phyloP scores from a whole-genome alignment of 257 asterid species.

The Eucommia ulmoides region DNA sequence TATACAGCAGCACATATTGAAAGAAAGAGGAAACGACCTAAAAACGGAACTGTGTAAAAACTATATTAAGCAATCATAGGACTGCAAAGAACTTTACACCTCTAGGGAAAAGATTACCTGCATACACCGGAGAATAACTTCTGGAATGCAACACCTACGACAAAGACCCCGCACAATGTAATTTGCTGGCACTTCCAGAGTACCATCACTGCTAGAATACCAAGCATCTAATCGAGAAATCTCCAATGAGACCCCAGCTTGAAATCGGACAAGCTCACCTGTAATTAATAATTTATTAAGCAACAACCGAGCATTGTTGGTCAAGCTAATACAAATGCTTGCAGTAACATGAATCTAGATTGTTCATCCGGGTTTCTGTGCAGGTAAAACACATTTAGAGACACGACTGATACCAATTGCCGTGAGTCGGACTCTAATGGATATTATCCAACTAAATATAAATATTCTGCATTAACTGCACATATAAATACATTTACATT shows the following conservation, averaged over 20 bases:
- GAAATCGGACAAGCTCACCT: constrained; percentile 92
- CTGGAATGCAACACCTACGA: constrained; percentile 95
- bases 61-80: neutral
- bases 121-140: constrained; percentile 83
- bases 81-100: neutral
- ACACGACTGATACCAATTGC: neutral
- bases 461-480: neutral
- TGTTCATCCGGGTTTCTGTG: neutral
- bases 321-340: neutral
- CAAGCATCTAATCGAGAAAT: constrained; percentile 88
- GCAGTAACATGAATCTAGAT: neutral
- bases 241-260: constrained; percentile 88
- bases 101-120: constrained; percentile 36
- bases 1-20: too few species aligned
- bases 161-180: constrained; percentile 86
- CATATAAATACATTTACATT: too few species aligned
- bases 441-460: neutral
- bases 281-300: constrained; percentile 3
- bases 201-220: constrained; percentile 73
- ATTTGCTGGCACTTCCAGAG: constrained; percentile 71
- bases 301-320: neutral
- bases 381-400: neutral
- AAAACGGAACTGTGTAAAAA: neutral
- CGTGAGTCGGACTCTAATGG: neutral
- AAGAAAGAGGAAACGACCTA: neutral